Evolutionary conservation across 768 basidiomycete genomes (phyloP), one percentile per base, ranked within the genome.

Genomic region (Harrya chromipes): DNA sequence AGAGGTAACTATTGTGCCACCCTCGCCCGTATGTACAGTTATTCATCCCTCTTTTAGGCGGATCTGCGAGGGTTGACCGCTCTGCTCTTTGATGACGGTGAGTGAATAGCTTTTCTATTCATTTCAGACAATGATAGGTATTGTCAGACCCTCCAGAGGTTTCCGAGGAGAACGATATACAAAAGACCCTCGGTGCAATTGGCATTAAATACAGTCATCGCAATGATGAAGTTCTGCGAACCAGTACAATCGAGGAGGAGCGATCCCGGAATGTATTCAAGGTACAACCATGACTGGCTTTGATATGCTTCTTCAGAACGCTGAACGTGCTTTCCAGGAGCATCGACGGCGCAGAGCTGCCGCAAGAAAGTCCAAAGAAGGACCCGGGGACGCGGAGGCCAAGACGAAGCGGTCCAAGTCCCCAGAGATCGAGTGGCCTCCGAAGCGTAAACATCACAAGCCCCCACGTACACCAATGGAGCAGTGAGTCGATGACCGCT

Each of bases 171-270:
- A 73, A 80, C 41, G 72, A 70, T 19, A 78, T 79, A 74, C 74
- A 81, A 50, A 77, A 72, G 56, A 78, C 80, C 0, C 71, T 90
- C 16, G 76, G 73, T 48, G 73, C 74, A 8, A 74, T 81, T 23
- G 87, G 86, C 3, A 80, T 88, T 4, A 76, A 74, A 43, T 92
- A 91, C 54, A 85, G 79, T 27, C 90, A 91, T 59, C 75, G 77
- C 20, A 91, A 92, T 53, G 84, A 87, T 46, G 78, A 84, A 17
- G 72, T 91, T 13, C 71, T 92, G 13, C 72, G 74, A 8, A 79
- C 84, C 4, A 91, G 82, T 60, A 75, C 74, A 9, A 81, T 90
- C 23, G 87, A 88, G 58, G 81, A 82, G 45, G 78, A 82, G 56
- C 76, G 81, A 38, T 76, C 82, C 4, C 77, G 74, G 50, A 75